Evolutionary conservation across 495 filamentous ascomycete species (phyloP).

Genomic region (Podospora australis): DNA sequence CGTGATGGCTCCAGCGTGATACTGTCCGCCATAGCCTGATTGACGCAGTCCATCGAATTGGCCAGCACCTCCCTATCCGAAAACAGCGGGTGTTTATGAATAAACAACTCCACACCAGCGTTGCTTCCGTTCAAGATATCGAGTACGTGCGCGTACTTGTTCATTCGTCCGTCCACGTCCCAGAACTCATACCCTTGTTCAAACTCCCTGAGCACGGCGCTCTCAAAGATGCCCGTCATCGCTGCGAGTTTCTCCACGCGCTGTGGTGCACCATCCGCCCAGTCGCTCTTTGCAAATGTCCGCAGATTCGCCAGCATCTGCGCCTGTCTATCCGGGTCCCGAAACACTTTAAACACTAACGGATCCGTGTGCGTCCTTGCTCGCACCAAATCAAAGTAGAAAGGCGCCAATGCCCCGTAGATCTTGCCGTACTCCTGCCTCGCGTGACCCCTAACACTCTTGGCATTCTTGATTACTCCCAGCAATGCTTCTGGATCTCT

Average conservation of each 20-base stretch:
- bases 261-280: conserved; percentile 62
- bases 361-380: conserved; percentile 73
- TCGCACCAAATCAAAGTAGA: conserved; percentile 74
- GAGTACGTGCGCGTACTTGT: conserved; percentile 79
- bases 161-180: conserved; percentile 85
- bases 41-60: conserved; percentile 76
- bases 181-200: conserved; percentile 84
- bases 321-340: conserved; percentile 83
- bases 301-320: conserved; percentile 75
- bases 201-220: conserved; percentile 82
- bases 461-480: conserved; percentile 57
- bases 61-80: conserved; percentile 64
- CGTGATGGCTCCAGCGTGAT: conserved; percentile 73
- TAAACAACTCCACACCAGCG: conserved; percentile 73
- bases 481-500: conserved; percentile 55
- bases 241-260: conserved; percentile 61
- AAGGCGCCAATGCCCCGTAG: conserved; percentile 78
- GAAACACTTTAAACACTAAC: conserved; percentile 75
- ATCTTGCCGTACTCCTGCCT: conserved; percentile 86
- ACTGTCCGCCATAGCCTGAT: conserved; percentile 50
- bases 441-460: conserved; percentile 79
- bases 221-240: conserved; percentile 84
- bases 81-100: conserved; percentile 80
- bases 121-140: conserved; percentile 74
- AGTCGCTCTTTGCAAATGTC: conserved; percentile 74